Evolutionary conservation across 169 alveolate genomes (phyloP).

Genomic region (Plasmodium berghei): DNA sequence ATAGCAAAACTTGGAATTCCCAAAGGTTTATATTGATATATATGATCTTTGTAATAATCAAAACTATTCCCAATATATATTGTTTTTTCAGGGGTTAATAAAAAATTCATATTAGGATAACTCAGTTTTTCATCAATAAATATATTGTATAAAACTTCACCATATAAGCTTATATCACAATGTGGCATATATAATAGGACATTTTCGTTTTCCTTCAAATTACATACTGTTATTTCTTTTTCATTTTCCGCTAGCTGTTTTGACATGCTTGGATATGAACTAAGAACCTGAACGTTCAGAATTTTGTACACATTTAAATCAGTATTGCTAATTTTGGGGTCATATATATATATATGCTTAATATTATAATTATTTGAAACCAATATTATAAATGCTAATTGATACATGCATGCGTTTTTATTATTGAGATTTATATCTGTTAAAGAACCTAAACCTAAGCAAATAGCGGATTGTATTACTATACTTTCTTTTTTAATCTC

Average conservation of each 20-base stretch:
- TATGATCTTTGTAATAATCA: slow-evolving; percentile 46
- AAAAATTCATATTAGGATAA: slow-evolving; percentile 35
- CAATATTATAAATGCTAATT: slow-evolving; percentile 25
- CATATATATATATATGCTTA: slow-evolving; percentile 18
- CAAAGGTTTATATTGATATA: slow-evolving; percentile 37
- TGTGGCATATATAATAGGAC: slow-evolving; percentile 60
- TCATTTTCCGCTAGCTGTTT: not conserved
- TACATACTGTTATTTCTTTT: not conserved
- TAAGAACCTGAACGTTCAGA: slow-evolving; percentile 5
- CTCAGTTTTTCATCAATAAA: slow-evolving; percentile 29
- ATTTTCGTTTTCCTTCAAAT: not conserved
- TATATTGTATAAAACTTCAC: slow-evolving; percentile 39
- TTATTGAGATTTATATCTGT: slow-evolving; percentile 19
- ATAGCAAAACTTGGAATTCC: slow-evolving; percentile 36
- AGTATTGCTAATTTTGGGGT: slow-evolving; percentile 41
- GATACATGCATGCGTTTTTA: slow-evolving; percentile 44
- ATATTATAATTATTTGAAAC: slow-evolving; percentile 20
- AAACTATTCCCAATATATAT: slow-evolving; percentile 53
- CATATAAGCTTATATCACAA: slow-evolving; percentile 53
- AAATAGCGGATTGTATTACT: slow-evolving; percentile 12
- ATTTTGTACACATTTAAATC: slow-evolving; percentile 11
- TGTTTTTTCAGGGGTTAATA: slow-evolving; percentile 12
- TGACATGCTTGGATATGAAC: not conserved
- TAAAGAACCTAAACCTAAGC: slow-evolving; percentile 65
- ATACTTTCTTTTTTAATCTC: slow-evolving; percentile 3